Percentiles rank a stretch among this genome's conserved stretches.
These are phyloP conservation scores for Peronospora farinosa DNA, from an alignment of 352 stramenopile species.

Conservation along the genomic window DNA sequence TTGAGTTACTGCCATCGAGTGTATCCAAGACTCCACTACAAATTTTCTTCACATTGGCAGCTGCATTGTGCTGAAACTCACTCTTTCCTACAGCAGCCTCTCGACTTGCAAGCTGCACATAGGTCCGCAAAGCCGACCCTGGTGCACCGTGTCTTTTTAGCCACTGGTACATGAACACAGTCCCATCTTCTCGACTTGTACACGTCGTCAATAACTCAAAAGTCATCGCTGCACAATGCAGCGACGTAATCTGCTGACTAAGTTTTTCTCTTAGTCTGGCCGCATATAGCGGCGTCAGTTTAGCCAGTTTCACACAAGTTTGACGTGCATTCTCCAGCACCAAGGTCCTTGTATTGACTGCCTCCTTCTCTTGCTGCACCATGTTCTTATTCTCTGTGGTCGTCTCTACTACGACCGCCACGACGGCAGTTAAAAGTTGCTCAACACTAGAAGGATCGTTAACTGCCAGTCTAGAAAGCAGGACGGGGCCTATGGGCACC, in stretches of 20 bases:
- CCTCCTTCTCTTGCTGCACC: conserved; percentile 31
- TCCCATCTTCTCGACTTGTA: conserved; percentile 21
- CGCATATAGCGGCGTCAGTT: conserved; percentile 37
- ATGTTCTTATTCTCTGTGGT: conserved; percentile 17
- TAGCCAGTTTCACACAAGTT: conserved; percentile 29
- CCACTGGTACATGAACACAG: conserved; percentile 46
- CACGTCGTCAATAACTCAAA: conserved; percentile 18
- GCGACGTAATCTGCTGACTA: conserved; percentile 21
- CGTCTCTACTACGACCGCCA: conserved; percentile 25
- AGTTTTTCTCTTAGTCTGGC: conserved; percentile 28
- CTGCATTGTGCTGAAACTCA: conserved; percentile 23
- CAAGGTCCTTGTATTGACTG: conserved; percentile 4
- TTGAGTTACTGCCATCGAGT: conserved; percentile 10
- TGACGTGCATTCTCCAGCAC: conserved; percentile 19
- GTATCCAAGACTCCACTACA: conserved; percentile 21
- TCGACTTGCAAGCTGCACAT: conserved; percentile 20
- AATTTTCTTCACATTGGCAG: conserved; percentile 13
- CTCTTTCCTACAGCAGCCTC: conserved; percentile 3
- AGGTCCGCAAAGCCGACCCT: conserved; percentile 20
- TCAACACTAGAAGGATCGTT: conserved; percentile 45
- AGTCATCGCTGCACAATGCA: conserved; percentile 22
- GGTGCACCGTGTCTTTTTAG: conserved; percentile 20
- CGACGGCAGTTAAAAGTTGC: conserved; percentile 33
- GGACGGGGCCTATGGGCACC: conserved; percentile 34
- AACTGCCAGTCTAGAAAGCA: conserved; percentile 39